A percentile compares a stretch with the other conserved stretches of the same genome.
Conservation (phyloP, 2,329 filamentous ascomycete species). For the Stachybotrys echinatus region DNA sequence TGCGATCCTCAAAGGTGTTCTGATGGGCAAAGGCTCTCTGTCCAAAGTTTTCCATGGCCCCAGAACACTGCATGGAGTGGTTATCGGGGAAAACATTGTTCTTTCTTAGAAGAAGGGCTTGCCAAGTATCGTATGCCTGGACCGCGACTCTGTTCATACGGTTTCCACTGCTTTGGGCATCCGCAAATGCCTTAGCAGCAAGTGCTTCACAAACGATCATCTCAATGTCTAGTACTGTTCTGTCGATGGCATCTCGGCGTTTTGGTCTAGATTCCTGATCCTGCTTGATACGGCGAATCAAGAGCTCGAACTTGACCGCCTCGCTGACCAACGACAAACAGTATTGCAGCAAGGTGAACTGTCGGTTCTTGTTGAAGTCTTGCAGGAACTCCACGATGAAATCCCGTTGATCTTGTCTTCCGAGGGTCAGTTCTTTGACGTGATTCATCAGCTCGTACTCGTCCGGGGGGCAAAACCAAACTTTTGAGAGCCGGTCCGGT, state of each 20-base stretch:
- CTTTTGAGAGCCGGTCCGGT: constrained; percentile 11
- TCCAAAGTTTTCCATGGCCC: not conserved
- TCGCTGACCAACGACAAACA: constrained; percentile 12
- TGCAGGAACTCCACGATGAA: constrained; percentile 4
- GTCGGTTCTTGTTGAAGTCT: not conserved
- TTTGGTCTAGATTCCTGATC: not conserved
- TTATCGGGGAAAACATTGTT: not conserved
- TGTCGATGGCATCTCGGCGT: not conserved
- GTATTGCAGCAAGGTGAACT: constrained; percentile 10
- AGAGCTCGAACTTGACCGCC: constrained; percentile 8
- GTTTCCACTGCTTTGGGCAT: not conserved
- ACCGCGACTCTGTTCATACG: not conserved
- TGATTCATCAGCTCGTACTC: not conserved
- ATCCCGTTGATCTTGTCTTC: not conserved
- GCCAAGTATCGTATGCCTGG: not conserved
- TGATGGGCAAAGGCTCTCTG: not conserved
- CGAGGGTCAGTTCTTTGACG: constrained; percentile 1
- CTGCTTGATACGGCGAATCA: constrained; percentile 7
- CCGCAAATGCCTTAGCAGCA: not conserved
- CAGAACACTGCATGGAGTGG: not conserved
- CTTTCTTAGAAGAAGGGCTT: not conserved
- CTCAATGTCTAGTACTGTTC: not conserved
- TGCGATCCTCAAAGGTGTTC: constrained; percentile 6
- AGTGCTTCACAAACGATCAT: not conserved
- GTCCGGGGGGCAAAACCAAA: constrained; percentile 8